Percentiles rank a stretch among this genome's conserved stretches.
Conservation (phyloP, 164 flowering plant genomes). For the grape (Vitis vinifera) region DNA sequence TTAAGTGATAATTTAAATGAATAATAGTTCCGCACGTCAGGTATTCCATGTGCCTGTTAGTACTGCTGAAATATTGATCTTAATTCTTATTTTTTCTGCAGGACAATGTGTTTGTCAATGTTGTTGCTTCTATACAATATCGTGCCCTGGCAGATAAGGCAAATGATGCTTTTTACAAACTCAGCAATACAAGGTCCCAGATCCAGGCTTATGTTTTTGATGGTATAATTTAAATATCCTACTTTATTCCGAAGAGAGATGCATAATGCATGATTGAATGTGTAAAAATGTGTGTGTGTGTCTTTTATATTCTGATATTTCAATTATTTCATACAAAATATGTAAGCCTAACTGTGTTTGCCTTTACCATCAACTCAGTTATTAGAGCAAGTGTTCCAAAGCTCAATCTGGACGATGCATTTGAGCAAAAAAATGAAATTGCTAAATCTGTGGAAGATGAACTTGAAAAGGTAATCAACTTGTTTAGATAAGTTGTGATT, state of each 20-base stretch:
- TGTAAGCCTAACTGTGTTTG: not conserved
- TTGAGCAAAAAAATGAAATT: constrained; percentile 70
- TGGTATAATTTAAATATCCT: constrained; percentile 32
- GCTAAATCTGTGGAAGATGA: constrained; percentile 66
- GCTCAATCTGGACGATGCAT: constrained; percentile 57
- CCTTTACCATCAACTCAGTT: constrained; percentile 25
- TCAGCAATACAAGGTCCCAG: constrained; percentile 58
- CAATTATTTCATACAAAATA: not conserved
- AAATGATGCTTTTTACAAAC: constrained; percentile 63
- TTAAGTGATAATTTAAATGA: not conserved
- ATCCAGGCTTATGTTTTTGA: constrained; percentile 79
- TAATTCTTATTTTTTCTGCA: constrained; percentile 18
- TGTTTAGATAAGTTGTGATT: not conserved
- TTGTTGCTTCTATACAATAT: constrained; percentile 73
- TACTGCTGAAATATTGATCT: not conserved
- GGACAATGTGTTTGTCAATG: constrained; percentile 79
- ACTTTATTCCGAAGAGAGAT: not conserved
- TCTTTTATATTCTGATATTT: not conserved
- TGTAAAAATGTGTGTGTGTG: too few species aligned
- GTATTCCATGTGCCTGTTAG: not conserved
- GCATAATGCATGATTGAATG: not conserved
- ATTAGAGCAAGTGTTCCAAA: constrained; percentile 71
- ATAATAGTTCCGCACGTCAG: not conserved
- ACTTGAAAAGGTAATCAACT: constrained; percentile 54
- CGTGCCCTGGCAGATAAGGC: constrained; percentile 68